These are phyloP conservation scores for Cystofilobasidium capitatum DNA, from an alignment of 768 basidiomycete species.

Conservation along the genomic window DNA sequence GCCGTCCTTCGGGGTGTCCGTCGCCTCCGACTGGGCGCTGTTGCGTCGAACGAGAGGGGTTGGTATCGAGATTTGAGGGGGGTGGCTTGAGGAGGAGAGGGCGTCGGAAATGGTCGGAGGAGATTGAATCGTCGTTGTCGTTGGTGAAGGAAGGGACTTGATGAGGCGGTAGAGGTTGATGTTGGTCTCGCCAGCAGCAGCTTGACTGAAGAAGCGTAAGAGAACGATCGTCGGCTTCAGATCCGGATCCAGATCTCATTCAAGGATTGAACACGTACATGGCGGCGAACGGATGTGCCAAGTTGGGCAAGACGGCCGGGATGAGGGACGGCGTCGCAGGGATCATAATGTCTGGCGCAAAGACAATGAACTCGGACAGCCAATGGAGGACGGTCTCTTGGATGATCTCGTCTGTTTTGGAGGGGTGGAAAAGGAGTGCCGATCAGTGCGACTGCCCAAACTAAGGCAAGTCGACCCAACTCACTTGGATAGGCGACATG, in stretches of 20 bases:
- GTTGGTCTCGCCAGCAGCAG: slow-evolving; percentile 76
- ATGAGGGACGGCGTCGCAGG: slow-evolving; percentile 89
- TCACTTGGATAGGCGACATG: slow-evolving; percentile 69
- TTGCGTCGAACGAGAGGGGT: not conserved
- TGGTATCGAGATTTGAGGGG: slow-evolving; percentile 9
- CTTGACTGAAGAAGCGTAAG: slow-evolving; percentile 56
- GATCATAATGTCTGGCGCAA: slow-evolving; percentile 83
- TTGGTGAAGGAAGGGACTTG: slow-evolving; percentile 66
- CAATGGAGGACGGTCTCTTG: slow-evolving; percentile 88
- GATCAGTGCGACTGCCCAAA: not conserved
- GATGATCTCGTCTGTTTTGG: slow-evolving; percentile 70
- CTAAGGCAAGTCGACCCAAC: slow-evolving; percentile 5
- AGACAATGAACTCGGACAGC: slow-evolving; percentile 79
- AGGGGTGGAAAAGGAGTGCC: not conserved
- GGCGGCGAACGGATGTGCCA: slow-evolving; percentile 52
- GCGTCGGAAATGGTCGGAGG: slow-evolving; percentile 24
- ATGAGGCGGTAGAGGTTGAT: slow-evolving; percentile 74
- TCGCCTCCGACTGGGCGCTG: not conserved
- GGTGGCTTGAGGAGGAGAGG: slow-evolving; percentile 26
- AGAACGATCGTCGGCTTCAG: not conserved
- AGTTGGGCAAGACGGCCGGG: slow-evolving; percentile 82
- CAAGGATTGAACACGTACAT: slow-evolving; percentile 15
- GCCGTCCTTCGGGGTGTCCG: not conserved
- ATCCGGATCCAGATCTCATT: too few relatives aligned
- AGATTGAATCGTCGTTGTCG: slow-evolving; percentile 31